phyloP scores from a whole-genome alignment of 2,329 filamentous ascomycete species.

The Pseudohalonectria lignicola region DNA sequence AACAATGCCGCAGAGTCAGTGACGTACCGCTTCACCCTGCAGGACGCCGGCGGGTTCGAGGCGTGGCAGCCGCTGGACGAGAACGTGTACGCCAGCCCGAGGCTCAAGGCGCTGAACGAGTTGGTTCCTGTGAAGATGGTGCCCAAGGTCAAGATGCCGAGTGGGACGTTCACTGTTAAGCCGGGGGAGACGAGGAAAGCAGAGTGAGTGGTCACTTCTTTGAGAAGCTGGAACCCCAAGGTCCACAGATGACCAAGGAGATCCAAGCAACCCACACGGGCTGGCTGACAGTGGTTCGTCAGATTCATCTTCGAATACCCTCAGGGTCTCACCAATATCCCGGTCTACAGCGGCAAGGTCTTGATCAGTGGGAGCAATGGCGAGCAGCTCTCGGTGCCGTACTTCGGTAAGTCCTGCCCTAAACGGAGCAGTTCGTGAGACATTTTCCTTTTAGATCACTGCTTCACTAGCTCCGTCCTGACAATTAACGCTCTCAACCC shows the following conservation, averaged over 20 bases:
- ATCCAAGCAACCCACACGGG: too few species aligned
- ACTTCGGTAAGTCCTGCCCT: too few species aligned
- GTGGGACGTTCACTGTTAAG: constrained; percentile 11
- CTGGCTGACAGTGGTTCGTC: too few species aligned
- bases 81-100: background rate
- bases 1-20: constrained; percentile 23
- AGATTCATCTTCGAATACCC: constrained; percentile 16
- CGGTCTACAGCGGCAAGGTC: constrained; percentile 22
- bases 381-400: constrained; percentile 20
- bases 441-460: too few species aligned
- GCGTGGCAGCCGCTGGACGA: constrained; percentile 6
- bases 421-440: too few species aligned
- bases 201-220: too few species aligned
- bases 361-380: constrained; percentile 18
- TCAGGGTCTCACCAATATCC: constrained; percentile 12
- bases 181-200: constrained; percentile 14
- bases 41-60: constrained; percentile 24
- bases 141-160: constrained; percentile 6
- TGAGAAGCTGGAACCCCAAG: too few species aligned
- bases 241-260: too few species aligned
- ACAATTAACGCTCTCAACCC: too few species aligned
- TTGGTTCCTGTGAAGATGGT: constrained; percentile 5
- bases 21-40: constrained; percentile 19
- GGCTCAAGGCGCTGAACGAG: constrained; percentile 8
- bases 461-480: too few species aligned